Base-by-base conservation (phyloP, 176 grass and related monocot genomes). In the Paspalum vaginatum region DNA sequence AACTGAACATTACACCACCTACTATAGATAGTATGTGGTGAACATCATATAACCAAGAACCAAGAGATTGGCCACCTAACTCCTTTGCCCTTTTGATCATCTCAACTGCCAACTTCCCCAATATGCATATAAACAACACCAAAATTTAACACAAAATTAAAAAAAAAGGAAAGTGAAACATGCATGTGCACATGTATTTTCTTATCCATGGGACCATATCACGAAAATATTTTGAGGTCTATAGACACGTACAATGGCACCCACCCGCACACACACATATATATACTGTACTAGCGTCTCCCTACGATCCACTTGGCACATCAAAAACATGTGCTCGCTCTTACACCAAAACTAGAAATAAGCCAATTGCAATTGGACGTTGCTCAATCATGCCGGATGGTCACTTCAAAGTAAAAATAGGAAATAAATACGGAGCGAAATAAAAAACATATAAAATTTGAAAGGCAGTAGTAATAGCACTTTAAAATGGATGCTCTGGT, bases 261-360 rank as follows among this genome's bases (percentile, higher is more conserved):
- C 83, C 65, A 26, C 71, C 83, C 65, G 20, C 45, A 24, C 20
- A 68, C 12, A 27, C n/a, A 22, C 21, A 65, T 9, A 52, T 43
- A 50, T 26, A 71, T 17, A 59, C 52, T 40, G 72, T 57, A 59
- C n/a, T 21, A 55, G 73, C 10, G 61, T 79, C 38, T 32, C 52
- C 15, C 69, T 24, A 6, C 49, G 47, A 84, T 76, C 71, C 71
- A 72, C 64, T 72, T 25, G 57, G 21, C 78, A 72, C 65, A 57
- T 71, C 6, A 68, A 52, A 46, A 27, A 75, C 0, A 67, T 60
- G 63, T 26, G 70, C 79, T 61, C 62, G 54, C 64, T 70, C 82
- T 89, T 55, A 65, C 70, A 77, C 26, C 61, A 32, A 70, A 77
- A 85, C 32, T 44, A 81, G 64, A 79, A 72, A 51, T 77, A 77